These are phyloP conservation scores for Schizosaccharomyces lindneri DNA, from an alignment of 805 yeast species.

Conservation along the genomic window DNA sequence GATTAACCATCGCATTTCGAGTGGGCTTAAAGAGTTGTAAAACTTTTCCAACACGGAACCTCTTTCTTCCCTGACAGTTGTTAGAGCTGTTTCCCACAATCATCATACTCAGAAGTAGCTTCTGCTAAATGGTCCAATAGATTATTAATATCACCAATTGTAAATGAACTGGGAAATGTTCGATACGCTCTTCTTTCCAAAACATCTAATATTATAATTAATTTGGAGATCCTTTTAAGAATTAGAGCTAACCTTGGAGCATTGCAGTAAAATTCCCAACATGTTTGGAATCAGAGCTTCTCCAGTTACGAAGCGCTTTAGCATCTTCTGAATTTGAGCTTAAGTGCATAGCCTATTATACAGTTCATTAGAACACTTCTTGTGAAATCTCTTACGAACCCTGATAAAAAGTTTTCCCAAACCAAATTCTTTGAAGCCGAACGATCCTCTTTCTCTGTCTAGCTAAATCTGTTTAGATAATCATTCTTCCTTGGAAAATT, in stretches of 20 bases:
- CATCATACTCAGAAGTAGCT: neutral
- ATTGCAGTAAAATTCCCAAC: conserved; percentile 25
- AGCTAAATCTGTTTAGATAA: conserved; percentile 24
- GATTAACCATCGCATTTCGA: conserved; percentile 45
- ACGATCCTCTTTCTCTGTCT: conserved; percentile 29
- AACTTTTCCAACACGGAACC: conserved; percentile 24
- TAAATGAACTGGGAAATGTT: conserved; percentile 15
- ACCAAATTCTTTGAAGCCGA: conserved; percentile 36
- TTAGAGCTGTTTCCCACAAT: neutral
- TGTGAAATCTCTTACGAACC: conserved; percentile 3
- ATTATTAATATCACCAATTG: conserved; percentile 26
- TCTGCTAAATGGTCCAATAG: conserved; percentile 22
- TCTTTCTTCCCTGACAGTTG: conserved; percentile 15
- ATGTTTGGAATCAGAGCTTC: conserved; percentile 10
- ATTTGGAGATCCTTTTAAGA: neutral
- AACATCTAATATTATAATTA: conserved; percentile 13
- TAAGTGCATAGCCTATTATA: conserved; percentile 16
- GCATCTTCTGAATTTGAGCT: conserved; percentile 40
- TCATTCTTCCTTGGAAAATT: too few species aligned
- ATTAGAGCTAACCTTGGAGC: conserved; percentile 14
- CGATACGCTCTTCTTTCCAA: conserved; percentile 25
- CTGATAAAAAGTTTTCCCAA: conserved; percentile 25
- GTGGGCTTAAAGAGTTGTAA: conserved; percentile 27
- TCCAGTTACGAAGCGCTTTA: conserved; percentile 24
- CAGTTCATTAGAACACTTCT: neutral